phyloP scores from a whole-genome alignment of 208 protist species.

The Wallacemonas sp. region DNA sequence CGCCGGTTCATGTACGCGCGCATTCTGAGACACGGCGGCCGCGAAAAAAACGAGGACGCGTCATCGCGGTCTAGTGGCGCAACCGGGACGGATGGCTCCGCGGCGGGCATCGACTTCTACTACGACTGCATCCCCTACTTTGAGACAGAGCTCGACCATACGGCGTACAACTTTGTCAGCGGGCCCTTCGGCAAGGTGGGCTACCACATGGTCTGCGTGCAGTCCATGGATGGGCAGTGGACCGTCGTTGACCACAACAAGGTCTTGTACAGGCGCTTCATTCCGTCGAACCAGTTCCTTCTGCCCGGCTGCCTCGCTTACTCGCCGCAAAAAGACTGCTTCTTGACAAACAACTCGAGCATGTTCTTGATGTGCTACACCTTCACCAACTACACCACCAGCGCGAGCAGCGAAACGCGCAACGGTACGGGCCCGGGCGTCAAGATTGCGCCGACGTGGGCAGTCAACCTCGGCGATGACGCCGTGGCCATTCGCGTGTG shows the following conservation, averaged over 20 bases:
- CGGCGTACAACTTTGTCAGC: slow-evolving; percentile 79
- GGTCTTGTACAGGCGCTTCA: slow-evolving; percentile 66
- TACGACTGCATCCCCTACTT: slow-evolving; percentile 59
- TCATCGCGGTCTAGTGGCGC: neutral
- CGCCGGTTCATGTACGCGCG: slow-evolving; percentile 65
- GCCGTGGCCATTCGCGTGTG: slow-evolving; percentile 75
- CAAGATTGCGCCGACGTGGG: slow-evolving; percentile 50
- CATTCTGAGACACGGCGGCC: slow-evolving; percentile 25
- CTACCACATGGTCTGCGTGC: slow-evolving; percentile 88
- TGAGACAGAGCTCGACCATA: slow-evolving; percentile 56
- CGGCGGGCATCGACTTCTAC: slow-evolving; percentile 2
- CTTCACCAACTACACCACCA: slow-evolving; percentile 61
- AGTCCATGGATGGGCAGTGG: slow-evolving; percentile 91
- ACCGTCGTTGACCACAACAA: slow-evolving; percentile 88
- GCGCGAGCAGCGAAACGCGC: slow-evolving; percentile 21
- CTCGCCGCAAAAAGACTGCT: slow-evolving; percentile 44
- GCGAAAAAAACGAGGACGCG: slow-evolving; percentile 1
- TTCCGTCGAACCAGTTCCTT: slow-evolving; percentile 79
- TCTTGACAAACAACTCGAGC: slow-evolving; percentile 82
- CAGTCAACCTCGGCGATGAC: slow-evolving; percentile 88
- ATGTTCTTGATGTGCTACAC: slow-evolving; percentile 85
- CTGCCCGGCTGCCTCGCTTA: slow-evolving; percentile 78
- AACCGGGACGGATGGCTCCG: neutral
- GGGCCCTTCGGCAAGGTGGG: slow-evolving; percentile 75
- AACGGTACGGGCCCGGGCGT: slow-evolving; percentile 17